Conservation (phyloP, 1,139 yeast species). For the Eremothecium sinecaudum region DNA sequence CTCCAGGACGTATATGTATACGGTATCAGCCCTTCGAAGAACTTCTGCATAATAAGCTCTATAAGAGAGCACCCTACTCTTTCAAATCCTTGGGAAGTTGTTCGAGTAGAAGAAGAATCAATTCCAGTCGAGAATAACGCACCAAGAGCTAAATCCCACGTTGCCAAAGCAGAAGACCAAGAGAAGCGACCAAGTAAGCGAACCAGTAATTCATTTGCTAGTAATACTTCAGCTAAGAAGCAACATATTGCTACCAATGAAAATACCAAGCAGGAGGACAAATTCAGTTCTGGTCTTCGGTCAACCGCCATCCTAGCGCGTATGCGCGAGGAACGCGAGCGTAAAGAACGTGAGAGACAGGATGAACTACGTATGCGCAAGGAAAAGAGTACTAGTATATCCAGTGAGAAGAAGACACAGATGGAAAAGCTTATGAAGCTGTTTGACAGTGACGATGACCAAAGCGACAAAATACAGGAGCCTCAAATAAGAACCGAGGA, state of each 20-base stretch:
- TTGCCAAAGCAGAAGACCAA: slow-evolving; percentile 6
- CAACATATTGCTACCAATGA: slow-evolving; percentile 4
- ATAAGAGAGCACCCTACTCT: slow-evolving; percentile 17
- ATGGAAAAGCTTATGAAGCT: slow-evolving; percentile 24
- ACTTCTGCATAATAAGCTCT: slow-evolving; percentile 20
- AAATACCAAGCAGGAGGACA: slow-evolving; percentile 10
- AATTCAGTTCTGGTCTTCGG: slow-evolving; percentile 20
- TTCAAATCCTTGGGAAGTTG: slow-evolving; percentile 16
- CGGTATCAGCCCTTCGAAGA: slow-evolving; percentile 28
- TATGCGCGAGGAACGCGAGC: slow-evolving; percentile 29
- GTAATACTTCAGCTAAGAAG: slow-evolving; percentile 4
- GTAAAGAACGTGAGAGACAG: slow-evolving; percentile 26
- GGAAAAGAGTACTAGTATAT: slow-evolving; percentile 11
- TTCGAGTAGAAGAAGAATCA: neutral
- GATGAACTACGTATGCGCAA: slow-evolving; percentile 22
- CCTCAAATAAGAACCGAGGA: no score
- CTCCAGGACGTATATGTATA: slow-evolving; percentile 27
- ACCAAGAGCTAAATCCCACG: neutral
- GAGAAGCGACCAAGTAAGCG: slow-evolving; percentile 6
- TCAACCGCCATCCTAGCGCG: slow-evolving; percentile 28
- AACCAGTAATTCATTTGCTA: slow-evolving; percentile 9
- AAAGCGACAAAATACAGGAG: slow-evolving; percentile 12
- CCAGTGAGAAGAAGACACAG: slow-evolving; percentile 24
- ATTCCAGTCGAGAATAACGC: neutral
- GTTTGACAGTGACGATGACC: slow-evolving; percentile 27